phyloP scores from a whole-genome alignment of 1,284 basidiomycete species.

The Schizophyllum amplum region DNA sequence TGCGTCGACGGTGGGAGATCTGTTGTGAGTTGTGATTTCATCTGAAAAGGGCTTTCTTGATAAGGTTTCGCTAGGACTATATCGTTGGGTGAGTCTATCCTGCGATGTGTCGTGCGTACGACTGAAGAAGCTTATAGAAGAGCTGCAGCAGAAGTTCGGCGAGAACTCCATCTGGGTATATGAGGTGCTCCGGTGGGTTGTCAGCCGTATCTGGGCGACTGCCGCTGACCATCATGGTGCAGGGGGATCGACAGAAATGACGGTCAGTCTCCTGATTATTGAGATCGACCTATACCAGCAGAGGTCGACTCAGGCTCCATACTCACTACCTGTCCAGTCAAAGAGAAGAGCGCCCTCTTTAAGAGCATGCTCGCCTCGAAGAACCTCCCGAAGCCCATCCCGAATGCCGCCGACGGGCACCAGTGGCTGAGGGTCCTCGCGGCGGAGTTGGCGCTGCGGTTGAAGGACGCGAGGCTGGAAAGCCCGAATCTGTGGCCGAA shows the following conservation, averaged over 20 bases:
- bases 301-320: conserved; percentile 6
- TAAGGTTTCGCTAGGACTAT: no score
- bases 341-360: conserved; percentile 70
- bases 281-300: background rate
- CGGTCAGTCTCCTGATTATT: conserved; percentile 40
- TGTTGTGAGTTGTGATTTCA: conserved; percentile 49
- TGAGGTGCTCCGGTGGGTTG: conserved; percentile 61
- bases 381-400: conserved; percentile 77
- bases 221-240: background rate
- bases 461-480: conserved; percentile 74
- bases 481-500: conserved; percentile 87
- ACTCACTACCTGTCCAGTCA: conserved; percentile 47
- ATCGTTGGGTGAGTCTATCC: no score
- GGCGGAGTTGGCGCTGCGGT: conserved; percentile 79
- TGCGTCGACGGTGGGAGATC: conserved; percentile 82
- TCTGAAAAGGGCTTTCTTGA: background rate
- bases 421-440: conserved; percentile 91
- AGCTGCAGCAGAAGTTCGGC: conserved; percentile 80
- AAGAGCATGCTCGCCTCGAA: conserved; percentile 96
- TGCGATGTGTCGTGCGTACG: no score
- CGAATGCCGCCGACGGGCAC: conserved; percentile 62
- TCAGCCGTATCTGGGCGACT: background rate
- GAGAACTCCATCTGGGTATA: conserved; percentile 88
- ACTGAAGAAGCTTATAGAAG: no score
- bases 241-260: conserved; percentile 89